Evolutionary conservation across 352 stramenopile genomes (phyloP).

Genomic region (Phytophthora colocasiae): DNA sequence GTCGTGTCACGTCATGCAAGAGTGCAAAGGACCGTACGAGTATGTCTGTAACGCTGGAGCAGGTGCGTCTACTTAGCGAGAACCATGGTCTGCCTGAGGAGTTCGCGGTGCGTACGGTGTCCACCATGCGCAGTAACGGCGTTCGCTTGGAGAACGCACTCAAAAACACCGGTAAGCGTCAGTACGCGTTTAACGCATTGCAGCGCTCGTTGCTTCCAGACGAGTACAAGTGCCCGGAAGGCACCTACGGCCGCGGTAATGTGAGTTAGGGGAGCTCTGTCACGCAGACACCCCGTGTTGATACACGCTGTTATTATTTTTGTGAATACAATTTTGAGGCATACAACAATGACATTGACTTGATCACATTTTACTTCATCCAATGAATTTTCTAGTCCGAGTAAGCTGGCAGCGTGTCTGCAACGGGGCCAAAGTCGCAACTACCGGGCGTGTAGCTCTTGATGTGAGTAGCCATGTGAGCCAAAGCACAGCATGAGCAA

Average conservation of each 20-base stretch:
- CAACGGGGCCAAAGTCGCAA: slow-evolving; percentile 22
- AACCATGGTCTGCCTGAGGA: slow-evolving; percentile 68
- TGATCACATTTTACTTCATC: too few species aligned
- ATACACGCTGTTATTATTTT: slow-evolving; percentile 41
- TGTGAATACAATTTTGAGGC: slow-evolving; percentile 41
- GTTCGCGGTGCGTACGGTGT: slow-evolving; percentile 67
- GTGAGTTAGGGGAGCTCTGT: slow-evolving; percentile 52
- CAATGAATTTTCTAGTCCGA: too few species aligned
- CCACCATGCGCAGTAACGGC: slow-evolving; percentile 81
- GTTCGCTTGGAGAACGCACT: slow-evolving; percentile 74
- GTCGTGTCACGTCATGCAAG: slow-evolving; percentile 95
- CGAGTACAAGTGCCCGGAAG: slow-evolving; percentile 82
- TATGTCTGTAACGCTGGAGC: slow-evolving; percentile 96
- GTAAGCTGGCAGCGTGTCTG: too few species aligned
- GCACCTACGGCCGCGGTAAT: slow-evolving; percentile 82
- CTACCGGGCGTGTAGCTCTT: slow-evolving; percentile 36
- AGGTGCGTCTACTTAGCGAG: slow-evolving; percentile 72
- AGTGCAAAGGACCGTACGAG: slow-evolving; percentile 96
- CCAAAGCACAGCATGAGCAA: slow-evolving; percentile 31
- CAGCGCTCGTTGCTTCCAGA: slow-evolving; percentile 80
- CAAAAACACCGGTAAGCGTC: slow-evolving; percentile 81
- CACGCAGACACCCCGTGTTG: slow-evolving; percentile 9
- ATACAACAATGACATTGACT: background rate
- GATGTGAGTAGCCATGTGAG: slow-evolving; percentile 52
- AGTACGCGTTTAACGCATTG: slow-evolving; percentile 81